Evolutionary conservation across 441 rosid species (phyloP).

Genomic region (Erodium chrysanthum): DNA sequence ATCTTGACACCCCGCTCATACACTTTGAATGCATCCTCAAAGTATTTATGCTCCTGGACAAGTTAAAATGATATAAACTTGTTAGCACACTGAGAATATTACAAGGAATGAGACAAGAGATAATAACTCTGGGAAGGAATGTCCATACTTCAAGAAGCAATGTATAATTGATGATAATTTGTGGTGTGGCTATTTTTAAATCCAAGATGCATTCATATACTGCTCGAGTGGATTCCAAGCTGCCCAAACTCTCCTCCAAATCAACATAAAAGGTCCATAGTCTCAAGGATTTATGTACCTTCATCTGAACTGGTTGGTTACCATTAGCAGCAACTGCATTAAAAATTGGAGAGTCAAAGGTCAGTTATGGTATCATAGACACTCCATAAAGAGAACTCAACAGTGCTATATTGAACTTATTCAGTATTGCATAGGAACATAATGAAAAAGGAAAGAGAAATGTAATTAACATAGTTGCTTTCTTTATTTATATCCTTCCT

Average conservation of each 20-base stretch:
- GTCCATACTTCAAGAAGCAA: slow-evolving; percentile 52
- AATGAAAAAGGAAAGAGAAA: no score
- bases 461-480: neutral
- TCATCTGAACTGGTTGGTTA: slow-evolving; percentile 86
- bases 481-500: neutral
- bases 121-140: neutral
- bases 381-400: neutral
- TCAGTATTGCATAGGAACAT: no score
- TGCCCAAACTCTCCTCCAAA: slow-evolving; percentile 88
- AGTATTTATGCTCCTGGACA: slow-evolving; percentile 65
- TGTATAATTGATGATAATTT: slow-evolving; percentile 75
- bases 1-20: slow-evolving; percentile 94
- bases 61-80: slow-evolving; percentile 8
- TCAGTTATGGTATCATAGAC: slow-evolving; percentile 13
- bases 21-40: slow-evolving; percentile 95
- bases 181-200: slow-evolving; percentile 87
- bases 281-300: slow-evolving; percentile 71
- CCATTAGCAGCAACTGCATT: slow-evolving; percentile 79
- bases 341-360: neutral
- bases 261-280: slow-evolving; percentile 92
- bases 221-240: slow-evolving; percentile 78
- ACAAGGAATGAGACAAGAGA: neutral
- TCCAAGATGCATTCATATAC: slow-evolving; percentile 88
- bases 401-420: neutral
- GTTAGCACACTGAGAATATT: slow-evolving; percentile 10